These are phyloP conservation scores for Scheffersomyces spartinae DNA, from an alignment of 805 yeast species.

Conservation along the genomic window DNA sequence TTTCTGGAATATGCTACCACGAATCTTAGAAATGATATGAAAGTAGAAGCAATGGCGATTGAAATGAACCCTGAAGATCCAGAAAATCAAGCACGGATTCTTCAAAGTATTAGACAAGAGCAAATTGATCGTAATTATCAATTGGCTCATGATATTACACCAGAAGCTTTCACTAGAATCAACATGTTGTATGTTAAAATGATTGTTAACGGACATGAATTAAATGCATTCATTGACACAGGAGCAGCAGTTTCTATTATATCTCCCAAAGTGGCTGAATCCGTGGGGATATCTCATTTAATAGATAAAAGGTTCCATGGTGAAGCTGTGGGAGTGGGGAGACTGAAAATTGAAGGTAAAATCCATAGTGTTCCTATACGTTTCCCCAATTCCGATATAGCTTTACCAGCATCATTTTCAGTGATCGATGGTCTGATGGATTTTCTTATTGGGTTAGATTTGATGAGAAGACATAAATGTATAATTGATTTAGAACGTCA, in stretches of 20 bases:
- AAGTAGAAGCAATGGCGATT: no score
- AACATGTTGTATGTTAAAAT: constrained; percentile 75
- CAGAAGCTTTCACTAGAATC: constrained; percentile 79
- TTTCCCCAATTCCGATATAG: constrained; percentile 22
- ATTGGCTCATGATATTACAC: constrained; percentile 75
- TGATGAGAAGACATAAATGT: constrained; percentile 85
- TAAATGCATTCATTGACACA: constrained; percentile 90
- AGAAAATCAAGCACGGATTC: constrained; percentile 50
- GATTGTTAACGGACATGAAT: constrained; percentile 66
- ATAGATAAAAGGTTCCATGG: constrained; percentile 76
- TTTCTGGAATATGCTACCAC: constrained; percentile 3
- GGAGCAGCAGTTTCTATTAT: constrained; percentile 91
- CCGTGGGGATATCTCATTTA: constrained; percentile 55
- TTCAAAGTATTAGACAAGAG: constrained; percentile 57
- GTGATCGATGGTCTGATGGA: constrained; percentile 60
- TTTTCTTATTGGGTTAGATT: constrained; percentile 75
- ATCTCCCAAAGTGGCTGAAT: constrained; percentile 65
- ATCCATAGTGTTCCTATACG: constrained; percentile 83
- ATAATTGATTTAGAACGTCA: constrained; percentile 60
- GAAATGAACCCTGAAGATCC: constrained; percentile 66
- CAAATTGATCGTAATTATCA: constrained; percentile 72
- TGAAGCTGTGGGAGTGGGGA: constrained; percentile 85
- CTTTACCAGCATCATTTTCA: constrained; percentile 28
- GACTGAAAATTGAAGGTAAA: constrained; percentile 64
- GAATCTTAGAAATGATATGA: constrained; percentile 21